Percentiles rank a stretch among this genome's conserved stretches.
These are phyloP conservation scores for Globisporangium megalacanthum DNA, from an alignment of 352 stramenopile species.

Conservation along the genomic window DNA sequence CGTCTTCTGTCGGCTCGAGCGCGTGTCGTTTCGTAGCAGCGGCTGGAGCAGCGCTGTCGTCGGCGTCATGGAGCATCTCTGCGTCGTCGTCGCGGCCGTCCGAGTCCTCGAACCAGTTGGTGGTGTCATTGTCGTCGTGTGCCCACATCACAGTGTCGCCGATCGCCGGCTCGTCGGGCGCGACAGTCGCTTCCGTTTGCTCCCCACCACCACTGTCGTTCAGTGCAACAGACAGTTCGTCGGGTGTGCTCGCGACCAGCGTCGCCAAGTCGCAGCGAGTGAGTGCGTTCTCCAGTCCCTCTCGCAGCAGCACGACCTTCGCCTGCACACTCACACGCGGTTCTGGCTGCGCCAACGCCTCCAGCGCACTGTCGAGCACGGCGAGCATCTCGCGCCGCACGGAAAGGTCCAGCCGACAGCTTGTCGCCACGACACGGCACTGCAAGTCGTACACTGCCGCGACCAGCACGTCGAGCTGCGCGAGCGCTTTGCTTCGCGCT, in stretches of 20 bases:
- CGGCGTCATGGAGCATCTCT: background rate
- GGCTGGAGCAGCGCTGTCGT: slow-evolving; percentile 4
- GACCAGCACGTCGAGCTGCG: slow-evolving; percentile 22
- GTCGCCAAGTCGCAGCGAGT: background rate
- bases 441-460: slow-evolving; percentile 28
- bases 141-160: background rate
- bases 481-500: slow-evolving; percentile 14
- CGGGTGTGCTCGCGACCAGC: background rate
- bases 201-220: background rate
- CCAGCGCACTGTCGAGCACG: slow-evolving; percentile 19
- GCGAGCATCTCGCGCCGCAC: slow-evolving; percentile 22
- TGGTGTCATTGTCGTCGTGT: slow-evolving; percentile 4
- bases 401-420: slow-evolving; percentile 13
- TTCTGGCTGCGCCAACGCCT: slow-evolving; percentile 1
- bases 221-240: background rate
- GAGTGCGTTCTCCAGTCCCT: slow-evolving; percentile 7
- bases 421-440: slow-evolving; percentile 22
- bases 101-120: slow-evolving; percentile 6
- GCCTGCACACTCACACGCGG: background rate
- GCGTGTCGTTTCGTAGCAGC: background rate
- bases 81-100: slow-evolving; percentile 4
- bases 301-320: slow-evolving; percentile 2
- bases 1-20: slow-evolving; percentile 11
- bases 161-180: background rate
- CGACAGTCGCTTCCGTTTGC: no score